Conservation (phyloP, 2,329 filamentous ascomycete genomes). For the Botrytis galanthina region DNA sequence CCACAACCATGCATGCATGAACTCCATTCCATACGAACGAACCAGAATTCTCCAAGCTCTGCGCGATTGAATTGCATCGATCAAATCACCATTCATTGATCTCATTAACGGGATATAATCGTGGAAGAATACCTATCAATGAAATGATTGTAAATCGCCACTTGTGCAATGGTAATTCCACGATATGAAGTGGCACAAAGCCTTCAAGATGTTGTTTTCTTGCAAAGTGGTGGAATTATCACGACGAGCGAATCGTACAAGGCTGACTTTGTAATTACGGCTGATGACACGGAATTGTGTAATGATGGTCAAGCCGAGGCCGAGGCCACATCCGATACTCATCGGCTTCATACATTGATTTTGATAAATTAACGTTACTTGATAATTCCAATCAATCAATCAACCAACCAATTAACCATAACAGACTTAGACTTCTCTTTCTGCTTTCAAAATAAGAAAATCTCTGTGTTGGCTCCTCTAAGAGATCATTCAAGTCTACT, state of each 20-base stretch:
- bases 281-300: slow-evolving; percentile 25
- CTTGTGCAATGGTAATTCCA: slow-evolving; percentile 30
- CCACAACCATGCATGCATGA: slow-evolving; percentile 13
- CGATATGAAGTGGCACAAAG: slow-evolving; percentile 30
- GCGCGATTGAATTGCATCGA: slow-evolving; percentile 13
- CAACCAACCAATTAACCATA: not conserved
- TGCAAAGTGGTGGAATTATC: slow-evolving; percentile 13
- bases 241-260: slow-evolving; percentile 34
- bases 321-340: not conserved
- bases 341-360: not conserved
- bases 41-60: slow-evolving; percentile 16
- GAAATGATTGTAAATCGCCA: slow-evolving; percentile 16
- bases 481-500: not conserved
- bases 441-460: not conserved
- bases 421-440: not conserved
- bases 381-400: not conserved
- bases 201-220: not conserved
- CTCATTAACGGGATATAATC: not conserved
- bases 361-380: not conserved
- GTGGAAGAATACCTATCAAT: not conserved
- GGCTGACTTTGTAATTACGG: slow-evolving; percentile 24
- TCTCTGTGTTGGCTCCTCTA: not conserved
- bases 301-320: not conserved
- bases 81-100: slow-evolving; percentile 23
- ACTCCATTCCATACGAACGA: not conserved